These are phyloP conservation scores for Phialocephala sp. DNA, from an alignment of 2,329 filamentous ascomycete genomes.

Conservation along the genomic window DNA sequence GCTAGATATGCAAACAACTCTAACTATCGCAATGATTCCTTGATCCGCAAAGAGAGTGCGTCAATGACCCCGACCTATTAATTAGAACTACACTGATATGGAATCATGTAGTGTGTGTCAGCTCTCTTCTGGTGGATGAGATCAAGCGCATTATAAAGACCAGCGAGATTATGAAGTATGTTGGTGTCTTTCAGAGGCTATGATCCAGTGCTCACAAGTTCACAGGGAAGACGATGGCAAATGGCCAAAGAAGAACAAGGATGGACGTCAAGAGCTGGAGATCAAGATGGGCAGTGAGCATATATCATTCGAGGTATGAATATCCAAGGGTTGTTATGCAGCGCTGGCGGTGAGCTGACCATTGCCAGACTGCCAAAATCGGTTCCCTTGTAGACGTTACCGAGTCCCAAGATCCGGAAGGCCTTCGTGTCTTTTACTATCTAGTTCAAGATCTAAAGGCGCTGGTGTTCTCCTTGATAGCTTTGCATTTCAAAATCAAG, in stretches of 20 bases:
- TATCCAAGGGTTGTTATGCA: background rate
- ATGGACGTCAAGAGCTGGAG: slow-evolving; percentile 94
- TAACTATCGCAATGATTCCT: slow-evolving; percentile 97
- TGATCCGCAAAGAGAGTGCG: slow-evolving; percentile 99
- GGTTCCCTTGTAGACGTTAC: slow-evolving; percentile 96
- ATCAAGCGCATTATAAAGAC: slow-evolving; percentile 97
- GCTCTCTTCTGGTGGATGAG: slow-evolving; percentile 85
- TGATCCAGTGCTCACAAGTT: slow-evolving; percentile 35
- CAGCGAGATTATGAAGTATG: slow-evolving; percentile 95
- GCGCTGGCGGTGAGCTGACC: background rate
- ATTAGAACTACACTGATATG: slow-evolving; percentile 24
- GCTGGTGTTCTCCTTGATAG: slow-evolving; percentile 93
- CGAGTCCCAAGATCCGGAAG: slow-evolving; percentile 94
- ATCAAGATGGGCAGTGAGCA: slow-evolving; percentile 93
- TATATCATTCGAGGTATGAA: slow-evolving; percentile 89
- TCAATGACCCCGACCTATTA: slow-evolving; percentile 26
- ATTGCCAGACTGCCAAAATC: slow-evolving; percentile 87
- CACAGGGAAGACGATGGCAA: slow-evolving; percentile 93
- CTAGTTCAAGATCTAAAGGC: slow-evolving; percentile 97
- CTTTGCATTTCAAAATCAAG: slow-evolving; percentile 96
- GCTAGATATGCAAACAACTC: slow-evolving; percentile 99
- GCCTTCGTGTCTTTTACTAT: slow-evolving; percentile 97
- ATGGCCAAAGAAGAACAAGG: slow-evolving; percentile 99
- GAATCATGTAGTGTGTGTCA: slow-evolving; percentile 83
- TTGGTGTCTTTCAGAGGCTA: background rate